Conservation (phyloP, 2,329 filamentous ascomycete species). For the Curvularia verruculosa region DNA sequence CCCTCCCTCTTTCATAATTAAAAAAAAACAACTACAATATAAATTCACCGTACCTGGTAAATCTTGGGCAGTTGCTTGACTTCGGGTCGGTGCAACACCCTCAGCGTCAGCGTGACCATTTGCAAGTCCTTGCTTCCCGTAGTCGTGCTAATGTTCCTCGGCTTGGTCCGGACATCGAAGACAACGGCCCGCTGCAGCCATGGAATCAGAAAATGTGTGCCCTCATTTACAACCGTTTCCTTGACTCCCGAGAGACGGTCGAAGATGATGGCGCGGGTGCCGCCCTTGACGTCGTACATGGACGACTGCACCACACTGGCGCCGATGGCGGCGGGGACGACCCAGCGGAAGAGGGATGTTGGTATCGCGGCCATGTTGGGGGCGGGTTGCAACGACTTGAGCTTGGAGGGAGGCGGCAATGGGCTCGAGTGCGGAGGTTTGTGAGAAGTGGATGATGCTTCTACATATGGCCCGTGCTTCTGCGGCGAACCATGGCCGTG, state of each 20-base stretch:
- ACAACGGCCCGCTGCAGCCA: slow-evolving; percentile 95
- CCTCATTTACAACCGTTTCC: slow-evolving; percentile 90
- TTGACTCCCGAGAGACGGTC: slow-evolving; percentile 91
- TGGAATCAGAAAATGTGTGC: slow-evolving; percentile 93
- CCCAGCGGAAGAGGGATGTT: slow-evolving; percentile 55
- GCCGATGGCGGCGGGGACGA: slow-evolving; percentile 74
- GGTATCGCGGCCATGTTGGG: slow-evolving; percentile 43
- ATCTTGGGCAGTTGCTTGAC: slow-evolving; percentile 94
- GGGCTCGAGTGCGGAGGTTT: slow-evolving; percentile 22
- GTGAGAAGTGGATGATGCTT: slow-evolving; percentile 20
- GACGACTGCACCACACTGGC: slow-evolving; percentile 74
- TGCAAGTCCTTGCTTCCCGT: slow-evolving; percentile 99
- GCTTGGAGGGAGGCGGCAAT: slow-evolving; percentile 26
- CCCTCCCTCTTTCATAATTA: no score
- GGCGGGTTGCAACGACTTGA: slow-evolving; percentile 32
- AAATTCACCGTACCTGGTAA: slow-evolving; percentile 76
- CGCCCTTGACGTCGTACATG: slow-evolving; percentile 96
- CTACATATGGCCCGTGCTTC: slow-evolving; percentile 17
- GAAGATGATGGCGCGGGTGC: slow-evolving; percentile 95
- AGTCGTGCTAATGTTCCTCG: slow-evolving; percentile 94
- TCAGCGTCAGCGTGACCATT: slow-evolving; percentile 98
- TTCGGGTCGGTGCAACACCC: slow-evolving; percentile 92
- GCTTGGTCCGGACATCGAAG: slow-evolving; percentile 97
- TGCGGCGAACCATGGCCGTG: slow-evolving; percentile 19
- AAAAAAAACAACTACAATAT: neutral